A percentile compares a stretch with the other conserved stretches of the same genome.
Conservation (phyloP, 805 yeast genomes). For the Suhomyces sp. region DNA sequence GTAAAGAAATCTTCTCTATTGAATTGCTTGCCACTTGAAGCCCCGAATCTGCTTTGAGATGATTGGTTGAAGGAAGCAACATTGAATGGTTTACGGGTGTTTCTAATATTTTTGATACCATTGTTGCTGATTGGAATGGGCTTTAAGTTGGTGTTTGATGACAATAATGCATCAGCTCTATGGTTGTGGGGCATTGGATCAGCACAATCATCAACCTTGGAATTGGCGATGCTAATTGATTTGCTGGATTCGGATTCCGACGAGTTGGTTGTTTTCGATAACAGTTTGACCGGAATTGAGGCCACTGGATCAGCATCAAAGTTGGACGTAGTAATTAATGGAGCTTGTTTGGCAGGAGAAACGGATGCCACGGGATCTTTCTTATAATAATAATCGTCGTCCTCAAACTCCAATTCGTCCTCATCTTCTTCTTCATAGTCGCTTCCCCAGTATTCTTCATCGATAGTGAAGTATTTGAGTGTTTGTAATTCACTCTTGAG, state of each 20-base stretch:
- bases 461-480: conserved; percentile 73
- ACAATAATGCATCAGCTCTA: conserved; percentile 42
- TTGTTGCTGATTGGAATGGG: conserved; percentile 41
- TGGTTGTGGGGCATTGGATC: conserved; percentile 32
- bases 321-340: conserved; percentile 6
- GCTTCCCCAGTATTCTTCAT: conserved; percentile 54
- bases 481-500: conserved; percentile 60
- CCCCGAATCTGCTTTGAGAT: conserved; percentile 5
- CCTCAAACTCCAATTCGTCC: conserved; percentile 21
- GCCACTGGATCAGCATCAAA: neutral
- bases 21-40: conserved; percentile 27
- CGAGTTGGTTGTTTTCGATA: neutral
- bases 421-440: conserved; percentile 51
- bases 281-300: neutral
- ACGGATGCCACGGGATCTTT: conserved; percentile 8
- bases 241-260: conserved; percentile 7
- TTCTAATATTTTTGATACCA: conserved; percentile 28
- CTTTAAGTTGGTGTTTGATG: conserved; percentile 32
- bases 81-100: conserved; percentile 58
- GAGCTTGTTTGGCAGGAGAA: conserved; percentile 13
- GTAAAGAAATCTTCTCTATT: conserved; percentile 74
- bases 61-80: conserved; percentile 55
- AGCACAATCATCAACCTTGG: neutral
- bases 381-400: conserved; percentile 15
- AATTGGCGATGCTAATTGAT: neutral